Conservation (phyloP, 768 basidiomycete genomes). For the Astraeus odoratus region DNA sequence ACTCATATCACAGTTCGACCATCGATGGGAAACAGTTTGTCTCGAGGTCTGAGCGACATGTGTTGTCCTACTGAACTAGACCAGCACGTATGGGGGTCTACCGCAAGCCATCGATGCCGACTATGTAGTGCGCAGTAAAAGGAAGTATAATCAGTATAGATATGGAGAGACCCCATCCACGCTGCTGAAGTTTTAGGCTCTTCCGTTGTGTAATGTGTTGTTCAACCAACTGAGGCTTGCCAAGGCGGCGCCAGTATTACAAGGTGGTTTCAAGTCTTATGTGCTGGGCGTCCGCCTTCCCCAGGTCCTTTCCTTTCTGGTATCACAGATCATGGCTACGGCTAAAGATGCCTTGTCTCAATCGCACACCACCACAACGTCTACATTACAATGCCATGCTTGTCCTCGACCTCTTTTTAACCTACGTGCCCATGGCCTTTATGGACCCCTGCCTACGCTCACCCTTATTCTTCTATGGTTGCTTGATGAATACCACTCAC, state of each 20-base stretch:
- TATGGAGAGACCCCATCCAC: conserved; percentile 63
- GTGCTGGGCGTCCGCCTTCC: conserved; percentile 67
- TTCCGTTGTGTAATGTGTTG: conserved; percentile 70
- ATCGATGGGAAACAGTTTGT: conserved; percentile 92
- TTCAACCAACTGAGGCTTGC: conserved; percentile 79
- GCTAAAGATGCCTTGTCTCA: conserved; percentile 61
- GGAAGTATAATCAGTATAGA: conserved; percentile 74
- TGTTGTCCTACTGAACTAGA: conserved; percentile 74
- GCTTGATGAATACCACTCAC: conserved; percentile 78
- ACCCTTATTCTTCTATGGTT: conserved; percentile 71
- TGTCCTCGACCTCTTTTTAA: conserved; percentile 78
- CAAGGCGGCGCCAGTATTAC: conserved; percentile 72
- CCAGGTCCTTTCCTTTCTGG: conserved; percentile 74
- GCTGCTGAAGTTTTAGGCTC: conserved; percentile 69
- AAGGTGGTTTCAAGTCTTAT: conserved; percentile 81
- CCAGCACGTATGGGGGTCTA: conserved; percentile 66
- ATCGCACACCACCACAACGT: conserved; percentile 66
- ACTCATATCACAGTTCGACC: conserved; percentile 85
- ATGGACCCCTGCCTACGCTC: conserved; percentile 53
- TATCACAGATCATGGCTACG: conserved; percentile 54
- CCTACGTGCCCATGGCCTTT: conserved; percentile 54
- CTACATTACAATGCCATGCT: conserved; percentile 77
- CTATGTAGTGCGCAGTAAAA: conserved; percentile 47
- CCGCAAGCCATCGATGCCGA: conserved; percentile 42
- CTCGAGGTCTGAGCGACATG: conserved; percentile 91